Percentiles rank a stretch among this genome's conserved stretches.
Evolutionary conservation across 192 early-diverging fungal species (phyloP).

Genomic region (Borealophlyctis nickersoniae): DNA sequence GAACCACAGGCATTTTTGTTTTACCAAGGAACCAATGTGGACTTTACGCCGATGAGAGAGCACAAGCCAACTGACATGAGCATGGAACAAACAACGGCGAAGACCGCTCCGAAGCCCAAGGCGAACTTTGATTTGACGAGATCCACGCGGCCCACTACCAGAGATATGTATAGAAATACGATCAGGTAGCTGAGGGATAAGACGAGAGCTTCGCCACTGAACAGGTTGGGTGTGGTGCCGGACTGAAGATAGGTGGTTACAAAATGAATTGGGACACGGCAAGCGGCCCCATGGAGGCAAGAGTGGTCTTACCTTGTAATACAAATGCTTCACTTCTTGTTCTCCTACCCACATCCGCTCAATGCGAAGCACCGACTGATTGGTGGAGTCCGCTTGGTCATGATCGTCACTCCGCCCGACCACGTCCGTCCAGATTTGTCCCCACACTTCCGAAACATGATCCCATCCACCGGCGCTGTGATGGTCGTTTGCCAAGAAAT

Average conservation of each 20-base stretch:
- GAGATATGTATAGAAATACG: conserved; percentile 68
- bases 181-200: conserved; percentile 57
- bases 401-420: neutral
- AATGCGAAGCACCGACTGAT: no score
- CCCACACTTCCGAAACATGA: conserved; percentile 37
- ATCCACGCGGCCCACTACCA: conserved; percentile 61
- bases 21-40: conserved; percentile 65
- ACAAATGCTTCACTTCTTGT: conserved; percentile 40
- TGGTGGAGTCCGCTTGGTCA: neutral
- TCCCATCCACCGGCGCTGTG: neutral
- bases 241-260: neutral
- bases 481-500: conserved; percentile 42
- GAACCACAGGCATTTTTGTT: no score
- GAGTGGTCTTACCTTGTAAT: conserved; percentile 29
- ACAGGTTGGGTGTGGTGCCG: neutral
- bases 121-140: conserved; percentile 76
- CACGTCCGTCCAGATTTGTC: conserved; percentile 38
- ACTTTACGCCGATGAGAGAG: conserved; percentile 53
- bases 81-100: conserved; percentile 61
- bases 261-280: no score
- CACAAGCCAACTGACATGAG: conserved; percentile 66
- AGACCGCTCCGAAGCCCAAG: conserved; percentile 63
- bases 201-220: conserved; percentile 34
- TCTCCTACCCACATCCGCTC: conserved; percentile 24
- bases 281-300: no score